phyloP scores from a whole-genome alignment of 1,284 basidiomycete genomes.

The Acaromyces ingoldii region DNA sequence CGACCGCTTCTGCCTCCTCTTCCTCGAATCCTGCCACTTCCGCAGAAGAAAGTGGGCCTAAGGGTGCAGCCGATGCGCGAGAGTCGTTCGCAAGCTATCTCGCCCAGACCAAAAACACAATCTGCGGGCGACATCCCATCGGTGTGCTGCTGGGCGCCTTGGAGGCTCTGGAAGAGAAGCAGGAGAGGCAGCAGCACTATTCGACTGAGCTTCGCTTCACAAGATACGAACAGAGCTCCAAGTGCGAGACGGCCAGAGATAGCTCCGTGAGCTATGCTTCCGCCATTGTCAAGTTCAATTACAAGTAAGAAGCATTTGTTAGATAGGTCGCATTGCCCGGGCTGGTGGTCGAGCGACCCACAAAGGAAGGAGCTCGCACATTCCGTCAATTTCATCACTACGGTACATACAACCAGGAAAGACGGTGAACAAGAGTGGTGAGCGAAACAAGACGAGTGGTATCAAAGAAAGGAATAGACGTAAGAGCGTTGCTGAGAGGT shows the following conservation, averaged over 20 bases:
- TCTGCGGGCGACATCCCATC: slow-evolving; percentile 93
- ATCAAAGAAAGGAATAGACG: not conserved
- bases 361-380: too few relatives aligned
- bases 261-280: slow-evolving; percentile 95
- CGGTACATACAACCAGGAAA: too few relatives aligned
- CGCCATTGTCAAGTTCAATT: slow-evolving; percentile 72
- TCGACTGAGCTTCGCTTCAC: slow-evolving; percentile 36
- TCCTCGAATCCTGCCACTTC: not conserved
- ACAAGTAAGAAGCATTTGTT: too few relatives aligned
- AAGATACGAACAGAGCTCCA: slow-evolving; percentile 66
- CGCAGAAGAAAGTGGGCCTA: slow-evolving; percentile 30
- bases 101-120: slow-evolving; percentile 80
- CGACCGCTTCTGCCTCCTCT: too few relatives aligned
- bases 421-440: too few relatives aligned
- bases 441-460: too few relatives aligned
- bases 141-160: slow-evolving; percentile 80
- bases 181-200: slow-evolving; percentile 36
- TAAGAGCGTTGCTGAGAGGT: not conserved
- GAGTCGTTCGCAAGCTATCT: slow-evolving; percentile 62
- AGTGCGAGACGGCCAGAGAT: slow-evolving; percentile 65
- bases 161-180: slow-evolving; percentile 59
- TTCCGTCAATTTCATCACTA: too few relatives aligned
- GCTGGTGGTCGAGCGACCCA: not conserved
- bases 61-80: slow-evolving; percentile 27
- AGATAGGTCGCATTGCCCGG: slow-evolving; percentile 1